Evolutionary conservation across 1,284 basidiomycete species (phyloP).

Genomic region (Ceratobasidium sp.): DNA sequence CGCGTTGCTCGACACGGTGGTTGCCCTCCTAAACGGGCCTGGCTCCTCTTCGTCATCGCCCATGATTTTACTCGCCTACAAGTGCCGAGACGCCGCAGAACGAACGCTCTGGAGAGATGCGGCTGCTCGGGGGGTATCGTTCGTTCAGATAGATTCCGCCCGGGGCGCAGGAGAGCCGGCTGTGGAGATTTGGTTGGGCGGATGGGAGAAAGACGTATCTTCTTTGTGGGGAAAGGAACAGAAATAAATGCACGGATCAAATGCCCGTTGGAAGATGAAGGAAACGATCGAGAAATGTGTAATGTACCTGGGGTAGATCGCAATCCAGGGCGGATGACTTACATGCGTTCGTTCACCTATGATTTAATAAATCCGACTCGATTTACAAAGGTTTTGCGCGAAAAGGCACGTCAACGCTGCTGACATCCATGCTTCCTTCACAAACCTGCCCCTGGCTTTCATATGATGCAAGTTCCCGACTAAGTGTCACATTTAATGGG

Average conservation of each 20-base stretch:
- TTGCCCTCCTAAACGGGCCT: conserved; percentile 61
- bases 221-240: conserved; percentile 12
- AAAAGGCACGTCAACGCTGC: no score
- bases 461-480: no score
- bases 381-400: no score
- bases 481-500: no score
- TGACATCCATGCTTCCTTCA: no score
- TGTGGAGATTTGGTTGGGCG: conserved; percentile 80
- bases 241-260: background rate
- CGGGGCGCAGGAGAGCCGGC: conserved; percentile 70
- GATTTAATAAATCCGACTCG: no score
- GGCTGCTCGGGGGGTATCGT: conserved; percentile 65
- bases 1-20: conserved; percentile 71
- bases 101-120: conserved; percentile 77
- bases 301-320: background rate
- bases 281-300: background rate
- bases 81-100: conserved; percentile 82
- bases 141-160: conserved; percentile 69
- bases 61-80: conserved; percentile 81
- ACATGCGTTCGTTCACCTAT: no score
- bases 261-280: background rate
- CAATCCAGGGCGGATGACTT: background rate
- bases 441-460: no score
- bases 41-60: conserved; percentile 46
- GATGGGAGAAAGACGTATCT: conserved; percentile 32